phyloP scores from a whole-genome alignment of 345 rosid species.

The Euclidium syriacum region DNA sequence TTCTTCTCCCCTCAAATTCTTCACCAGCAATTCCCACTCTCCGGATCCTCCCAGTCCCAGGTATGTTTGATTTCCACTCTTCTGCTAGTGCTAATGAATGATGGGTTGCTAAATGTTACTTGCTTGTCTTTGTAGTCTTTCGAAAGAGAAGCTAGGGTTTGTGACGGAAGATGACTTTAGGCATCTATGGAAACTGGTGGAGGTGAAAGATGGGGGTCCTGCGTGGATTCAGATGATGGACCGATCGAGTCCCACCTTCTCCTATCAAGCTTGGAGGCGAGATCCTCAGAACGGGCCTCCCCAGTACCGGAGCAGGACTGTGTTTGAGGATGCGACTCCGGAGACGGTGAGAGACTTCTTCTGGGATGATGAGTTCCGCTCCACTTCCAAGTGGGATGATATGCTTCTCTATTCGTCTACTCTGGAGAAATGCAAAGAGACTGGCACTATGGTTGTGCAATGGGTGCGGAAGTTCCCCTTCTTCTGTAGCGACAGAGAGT shows the following conservation, averaged over 20 bases:
- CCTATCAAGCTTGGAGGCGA: constrained; percentile 88
- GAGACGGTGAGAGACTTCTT: constrained; percentile 91
- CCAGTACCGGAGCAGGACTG: constrained; percentile 78
- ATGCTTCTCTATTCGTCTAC: constrained; percentile 63
- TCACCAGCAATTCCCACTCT: constrained; percentile 20
- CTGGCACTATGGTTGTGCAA: constrained; percentile 78
- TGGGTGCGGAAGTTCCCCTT: constrained; percentile 99
- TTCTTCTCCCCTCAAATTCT: constrained; percentile 13
- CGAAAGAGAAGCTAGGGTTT: constrained; percentile 35
- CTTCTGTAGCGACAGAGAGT: constrained; percentile 95
- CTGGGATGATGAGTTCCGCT: constrained; percentile 89
- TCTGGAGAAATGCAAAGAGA: constrained; percentile 60
- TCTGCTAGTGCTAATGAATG: no score
- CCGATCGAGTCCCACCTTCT: constrained; percentile 61
- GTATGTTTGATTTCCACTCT: constrained; percentile 31
- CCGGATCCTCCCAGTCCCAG: constrained; percentile 34
- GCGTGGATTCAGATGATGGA: constrained; percentile 98
- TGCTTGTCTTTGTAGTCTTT: no score
- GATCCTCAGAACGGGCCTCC: constrained; percentile 90
- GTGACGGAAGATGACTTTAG: constrained; percentile 63
- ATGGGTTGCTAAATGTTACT: no score
- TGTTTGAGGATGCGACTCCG: constrained; percentile 85
- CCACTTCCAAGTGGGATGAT: constrained; percentile 71
- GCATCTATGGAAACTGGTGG: constrained; percentile 64
- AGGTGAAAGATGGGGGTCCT: constrained; percentile 90